These are phyloP conservation scores for Alternaria sp. DNA, from an alignment of 2,329 filamentous ascomycete genomes.

Conservation along the genomic window DNA sequence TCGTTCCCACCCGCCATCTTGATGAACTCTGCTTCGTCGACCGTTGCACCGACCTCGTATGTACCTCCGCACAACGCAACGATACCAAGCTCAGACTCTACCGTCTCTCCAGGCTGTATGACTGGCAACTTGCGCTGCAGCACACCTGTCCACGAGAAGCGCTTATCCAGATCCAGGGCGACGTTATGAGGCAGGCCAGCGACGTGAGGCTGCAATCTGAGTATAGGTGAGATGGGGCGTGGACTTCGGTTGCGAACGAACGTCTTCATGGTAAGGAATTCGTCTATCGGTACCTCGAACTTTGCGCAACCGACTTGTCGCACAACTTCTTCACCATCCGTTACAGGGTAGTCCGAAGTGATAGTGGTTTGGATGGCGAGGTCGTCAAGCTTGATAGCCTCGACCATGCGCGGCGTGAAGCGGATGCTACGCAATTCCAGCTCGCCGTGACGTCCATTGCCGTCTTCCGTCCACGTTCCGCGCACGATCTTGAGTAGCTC, in stretches of 20 bases:
- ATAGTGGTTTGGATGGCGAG: slow-evolving; percentile 65
- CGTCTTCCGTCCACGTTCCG: slow-evolving; percentile 73
- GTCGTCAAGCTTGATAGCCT: slow-evolving; percentile 81
- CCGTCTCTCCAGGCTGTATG: slow-evolving; percentile 64
- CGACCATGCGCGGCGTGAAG: slow-evolving; percentile 78
- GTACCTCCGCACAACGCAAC: slow-evolving; percentile 79
- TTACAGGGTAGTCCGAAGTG: slow-evolving; percentile 16
- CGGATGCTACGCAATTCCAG: slow-evolving; percentile 80
- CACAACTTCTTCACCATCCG: slow-evolving; percentile 15
- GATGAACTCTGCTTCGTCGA: slow-evolving; percentile 76
- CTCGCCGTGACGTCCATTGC: slow-evolving; percentile 62
- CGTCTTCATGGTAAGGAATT: slow-evolving; percentile 73
- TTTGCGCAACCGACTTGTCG: slow-evolving; percentile 53
- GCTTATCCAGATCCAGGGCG: slow-evolving; percentile 80
- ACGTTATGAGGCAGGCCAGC: slow-evolving; percentile 73
- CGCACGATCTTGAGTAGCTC: slow-evolving; percentile 73
- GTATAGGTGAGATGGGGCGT: slow-evolving; percentile 70
- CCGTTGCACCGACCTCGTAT: slow-evolving; percentile 79
- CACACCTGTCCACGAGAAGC: slow-evolving; percentile 83
- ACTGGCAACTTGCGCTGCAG: slow-evolving; percentile 75
- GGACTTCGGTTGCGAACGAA: slow-evolving; percentile 75
- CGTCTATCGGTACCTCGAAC: slow-evolving; percentile 61
- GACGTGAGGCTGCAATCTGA: slow-evolving; percentile 79
- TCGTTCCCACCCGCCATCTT: slow-evolving; percentile 23
- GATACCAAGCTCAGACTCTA: slow-evolving; percentile 70